Percentiles rank a stretch among this genome's conserved stretches.
These are phyloP conservation scores for Diaporthe velutina DNA, from an alignment of 2,329 filamentous ascomycete species.

Conservation along the genomic window DNA sequence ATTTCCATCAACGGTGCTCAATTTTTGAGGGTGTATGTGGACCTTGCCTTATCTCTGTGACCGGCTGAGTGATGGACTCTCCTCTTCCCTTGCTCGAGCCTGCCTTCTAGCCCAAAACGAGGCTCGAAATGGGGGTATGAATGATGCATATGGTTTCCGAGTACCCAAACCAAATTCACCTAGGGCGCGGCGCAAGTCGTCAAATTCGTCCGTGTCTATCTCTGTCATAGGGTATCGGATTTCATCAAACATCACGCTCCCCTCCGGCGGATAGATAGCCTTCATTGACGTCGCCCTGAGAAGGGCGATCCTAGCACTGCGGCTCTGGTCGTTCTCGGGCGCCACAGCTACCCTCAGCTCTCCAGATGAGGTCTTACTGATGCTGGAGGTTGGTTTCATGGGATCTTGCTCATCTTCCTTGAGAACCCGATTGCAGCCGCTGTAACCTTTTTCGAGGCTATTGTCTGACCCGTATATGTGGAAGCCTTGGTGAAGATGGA, in stretches of 20 bases:
- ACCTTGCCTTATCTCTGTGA: not conserved
- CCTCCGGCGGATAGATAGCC: not conserved
- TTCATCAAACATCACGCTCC: not conserved
- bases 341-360: not conserved
- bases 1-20: not conserved
- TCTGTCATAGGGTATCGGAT: not conserved
- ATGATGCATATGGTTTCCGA: not conserved
- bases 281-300: not conserved
- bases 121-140: not conserved
- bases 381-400: not conserved
- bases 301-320: not conserved
- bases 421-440: not conserved
- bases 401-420: not conserved
- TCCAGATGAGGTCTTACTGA: not conserved
- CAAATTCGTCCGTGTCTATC: not conserved
- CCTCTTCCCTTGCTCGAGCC: no score
- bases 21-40: not conserved
- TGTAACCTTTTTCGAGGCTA: not conserved
- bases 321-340: not conserved
- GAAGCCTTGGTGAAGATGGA: not conserved
- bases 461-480: not conserved
- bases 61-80: not conserved
- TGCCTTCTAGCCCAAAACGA: not conserved
- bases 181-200: not conserved
- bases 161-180: not conserved